Conservation (phyloP, 371 early-diverging fungal genomes). For the Batkoa obscura region DNA sequence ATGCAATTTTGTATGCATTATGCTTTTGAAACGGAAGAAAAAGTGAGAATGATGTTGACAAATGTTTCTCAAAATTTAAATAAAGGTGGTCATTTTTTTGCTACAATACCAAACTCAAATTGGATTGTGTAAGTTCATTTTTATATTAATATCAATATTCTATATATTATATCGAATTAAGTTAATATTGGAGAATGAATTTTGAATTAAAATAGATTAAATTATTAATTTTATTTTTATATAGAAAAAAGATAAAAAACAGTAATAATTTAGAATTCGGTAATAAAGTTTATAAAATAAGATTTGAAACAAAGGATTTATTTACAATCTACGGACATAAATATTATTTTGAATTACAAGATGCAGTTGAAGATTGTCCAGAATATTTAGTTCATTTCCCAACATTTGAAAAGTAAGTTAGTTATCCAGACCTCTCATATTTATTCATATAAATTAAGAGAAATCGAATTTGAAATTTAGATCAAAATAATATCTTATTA, state of each 20-base stretch:
- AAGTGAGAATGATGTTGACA: slow-evolving; percentile 55
- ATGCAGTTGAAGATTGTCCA: slow-evolving; percentile 94
- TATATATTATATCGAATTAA: not conserved
- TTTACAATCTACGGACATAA: slow-evolving; percentile 58
- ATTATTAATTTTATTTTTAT: slow-evolving; percentile 2
- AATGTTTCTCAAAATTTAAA: slow-evolving; percentile 64
- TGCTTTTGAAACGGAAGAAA: slow-evolving; percentile 73
- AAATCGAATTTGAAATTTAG: not conserved
- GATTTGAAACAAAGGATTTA: slow-evolving; percentile 44
- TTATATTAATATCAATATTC: not conserved
- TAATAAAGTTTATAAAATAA: slow-evolving; percentile 65
- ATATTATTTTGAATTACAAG: slow-evolving; percentile 86
- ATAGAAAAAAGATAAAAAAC: slow-evolving; percentile 25
- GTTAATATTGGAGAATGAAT: not conserved
- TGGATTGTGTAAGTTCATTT: slow-evolving; percentile 54
- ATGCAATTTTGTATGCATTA: slow-evolving; percentile 98
- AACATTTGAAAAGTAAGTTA: slow-evolving; percentile 42
- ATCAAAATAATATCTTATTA: not conserved
- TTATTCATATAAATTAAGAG: not conserved
- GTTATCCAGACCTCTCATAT: not conserved
- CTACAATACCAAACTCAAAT: slow-evolving; percentile 87
- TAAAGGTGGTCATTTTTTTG: slow-evolving; percentile 77
- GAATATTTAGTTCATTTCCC: slow-evolving; percentile 90
- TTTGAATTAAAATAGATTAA: not conserved
- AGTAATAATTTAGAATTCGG: slow-evolving; percentile 39